Evolutionary conservation across 495 filamentous ascomycete species (phyloP).

Genomic region (Aspergillus biplanus): DNA sequence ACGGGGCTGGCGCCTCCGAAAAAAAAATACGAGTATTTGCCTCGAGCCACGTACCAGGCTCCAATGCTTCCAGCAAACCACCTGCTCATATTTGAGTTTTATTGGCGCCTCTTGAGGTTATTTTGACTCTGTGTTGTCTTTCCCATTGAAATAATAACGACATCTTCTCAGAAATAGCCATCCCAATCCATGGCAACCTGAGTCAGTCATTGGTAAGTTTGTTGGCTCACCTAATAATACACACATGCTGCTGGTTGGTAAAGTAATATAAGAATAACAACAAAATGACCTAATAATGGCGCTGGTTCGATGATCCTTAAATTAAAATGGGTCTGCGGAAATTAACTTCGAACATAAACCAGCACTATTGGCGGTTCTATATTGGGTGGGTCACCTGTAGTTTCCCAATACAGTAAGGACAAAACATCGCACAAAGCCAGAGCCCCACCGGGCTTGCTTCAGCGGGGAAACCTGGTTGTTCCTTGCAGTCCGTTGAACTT

Average conservation of each 20-base stretch:
- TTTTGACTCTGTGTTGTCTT: neutral
- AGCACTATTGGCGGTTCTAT: neutral
- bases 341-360: neutral
- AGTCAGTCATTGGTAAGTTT: too few species aligned
- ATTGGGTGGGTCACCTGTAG: neutral
- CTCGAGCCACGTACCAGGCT: neutral
- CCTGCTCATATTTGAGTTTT: neutral
- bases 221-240: too few species aligned
- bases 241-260: too few species aligned
- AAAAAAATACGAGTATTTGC: neutral
- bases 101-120: neutral
- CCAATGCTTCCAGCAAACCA: neutral
- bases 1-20: neutral
- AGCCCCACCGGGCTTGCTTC: neutral
- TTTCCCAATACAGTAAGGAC: neutral
- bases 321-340: conserved; percentile 3
- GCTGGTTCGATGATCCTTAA: conserved; percentile 7
- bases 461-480: conserved; percentile 6
- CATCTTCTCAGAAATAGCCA: neutral
- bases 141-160: neutral
- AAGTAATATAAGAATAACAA: neutral
- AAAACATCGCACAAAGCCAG: neutral
- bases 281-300: conserved; percentile 3
- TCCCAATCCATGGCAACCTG: too few species aligned
- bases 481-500: neutral